Conservation (phyloP, 495 filamentous ascomycete genomes). For the Tuber umbilicatum region DNA sequence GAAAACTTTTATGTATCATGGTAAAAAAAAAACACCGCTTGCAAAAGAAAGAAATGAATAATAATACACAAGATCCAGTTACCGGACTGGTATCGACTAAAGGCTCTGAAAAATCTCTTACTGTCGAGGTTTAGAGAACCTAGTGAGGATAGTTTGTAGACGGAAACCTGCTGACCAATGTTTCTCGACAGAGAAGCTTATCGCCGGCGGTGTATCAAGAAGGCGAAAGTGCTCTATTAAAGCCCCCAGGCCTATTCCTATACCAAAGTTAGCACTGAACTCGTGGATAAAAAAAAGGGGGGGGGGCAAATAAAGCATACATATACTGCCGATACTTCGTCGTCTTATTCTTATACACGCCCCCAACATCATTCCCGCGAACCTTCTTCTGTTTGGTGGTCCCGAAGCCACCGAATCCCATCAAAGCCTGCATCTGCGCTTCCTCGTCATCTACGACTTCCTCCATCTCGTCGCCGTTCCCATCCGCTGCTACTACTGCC, state of each 20-base stretch:
- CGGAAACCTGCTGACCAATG: background rate
- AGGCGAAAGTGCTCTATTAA: slow-evolving; percentile 72
- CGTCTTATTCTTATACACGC: slow-evolving; percentile 87
- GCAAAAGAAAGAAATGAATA: background rate
- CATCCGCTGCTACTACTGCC: slow-evolving; percentile 48
- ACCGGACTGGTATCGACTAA: background rate
- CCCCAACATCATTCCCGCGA: slow-evolving; percentile 77
- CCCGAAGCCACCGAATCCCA: slow-evolving; percentile 83
- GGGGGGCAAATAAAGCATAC: slow-evolving; percentile 40
- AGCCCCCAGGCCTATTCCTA: slow-evolving; percentile 80
- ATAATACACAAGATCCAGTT: background rate
- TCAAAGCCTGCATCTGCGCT: slow-evolving; percentile 67
- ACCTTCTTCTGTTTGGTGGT: slow-evolving; percentile 89
- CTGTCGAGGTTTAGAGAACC: background rate
- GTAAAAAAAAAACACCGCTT: background rate
- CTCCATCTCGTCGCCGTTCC: slow-evolving; percentile 43
- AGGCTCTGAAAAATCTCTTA: background rate
- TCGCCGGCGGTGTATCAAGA: slow-evolving; percentile 7
- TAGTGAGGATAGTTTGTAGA: background rate
- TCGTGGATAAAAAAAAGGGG: background rate
- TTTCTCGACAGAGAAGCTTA: background rate
- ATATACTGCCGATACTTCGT: slow-evolving; percentile 97
- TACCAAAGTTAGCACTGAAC: slow-evolving; percentile 6
- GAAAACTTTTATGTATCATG: background rate
- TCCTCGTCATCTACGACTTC: slow-evolving; percentile 58